These are phyloP conservation scores for Lentinus polychrous DNA, from an alignment of 1,284 basidiomycete genomes.

Conservation along the genomic window DNA sequence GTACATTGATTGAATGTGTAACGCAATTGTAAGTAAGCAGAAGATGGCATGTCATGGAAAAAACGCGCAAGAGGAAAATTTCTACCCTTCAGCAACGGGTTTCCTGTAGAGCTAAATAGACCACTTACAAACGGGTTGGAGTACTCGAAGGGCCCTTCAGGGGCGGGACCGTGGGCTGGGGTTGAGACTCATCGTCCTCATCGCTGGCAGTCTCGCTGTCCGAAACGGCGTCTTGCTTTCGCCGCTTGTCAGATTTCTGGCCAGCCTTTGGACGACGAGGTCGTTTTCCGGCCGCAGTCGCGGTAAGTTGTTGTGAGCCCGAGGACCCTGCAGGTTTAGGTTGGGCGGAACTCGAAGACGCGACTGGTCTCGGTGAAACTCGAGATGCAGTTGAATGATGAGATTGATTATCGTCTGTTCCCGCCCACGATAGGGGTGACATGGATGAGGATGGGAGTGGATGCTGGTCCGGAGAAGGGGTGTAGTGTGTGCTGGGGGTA, in stretches of 20 bases:
- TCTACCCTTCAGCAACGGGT: background rate
- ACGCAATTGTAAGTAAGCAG: no score
- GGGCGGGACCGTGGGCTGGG: constrained; percentile 8
- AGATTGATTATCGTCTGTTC: constrained; percentile 16
- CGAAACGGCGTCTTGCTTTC: background rate
- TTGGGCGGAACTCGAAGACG: background rate
- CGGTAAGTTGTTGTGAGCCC: background rate
- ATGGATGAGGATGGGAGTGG: constrained; percentile 12
- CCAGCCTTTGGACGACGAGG: background rate
- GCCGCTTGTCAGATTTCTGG: constrained; percentile 1
- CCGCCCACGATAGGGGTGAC: constrained; percentile 17
- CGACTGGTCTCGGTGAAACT: constrained; percentile 4
- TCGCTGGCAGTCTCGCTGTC: constrained; percentile 9
- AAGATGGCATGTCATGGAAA: no score
- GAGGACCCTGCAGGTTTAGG: background rate
- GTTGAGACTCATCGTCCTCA: constrained; percentile 8
- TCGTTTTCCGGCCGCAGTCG: background rate
- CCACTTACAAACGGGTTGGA: constrained; percentile 13
- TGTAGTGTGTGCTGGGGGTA: background rate
- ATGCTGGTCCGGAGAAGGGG: constrained; percentile 3
- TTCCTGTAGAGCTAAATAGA: background rate
- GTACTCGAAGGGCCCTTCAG: constrained; percentile 11
- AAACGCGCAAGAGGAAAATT: background rate
- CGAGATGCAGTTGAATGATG: constrained; percentile 7
- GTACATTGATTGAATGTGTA: no score